Base-by-base conservation (phyloP, 331 rosid genomes). In the Saraca asoca region DNA sequence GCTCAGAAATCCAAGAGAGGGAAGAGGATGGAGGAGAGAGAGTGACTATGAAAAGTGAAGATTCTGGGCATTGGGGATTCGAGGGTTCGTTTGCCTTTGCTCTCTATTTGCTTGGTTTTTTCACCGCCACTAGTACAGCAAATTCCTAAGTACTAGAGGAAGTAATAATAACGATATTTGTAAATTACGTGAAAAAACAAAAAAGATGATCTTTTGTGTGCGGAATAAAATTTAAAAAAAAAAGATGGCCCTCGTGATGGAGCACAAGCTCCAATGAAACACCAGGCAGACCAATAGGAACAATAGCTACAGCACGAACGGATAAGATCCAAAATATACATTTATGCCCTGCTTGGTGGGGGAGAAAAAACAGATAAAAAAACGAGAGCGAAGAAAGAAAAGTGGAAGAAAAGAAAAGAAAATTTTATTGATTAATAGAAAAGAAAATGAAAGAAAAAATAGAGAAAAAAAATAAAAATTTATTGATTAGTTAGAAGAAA, bases 181-280 rank as follows among this genome's bases (percentile, higher is more conserved):
- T 39, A 66, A 49, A 11, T 29, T 18, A 12, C 15, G 9, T 8
- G 31, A 2, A 5, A 5, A 17, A 46, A 14, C 48, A 66, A 9
- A 9, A 57, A 43, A 71, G 49, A 43, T n/a, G n/a, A n/a, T n/a
- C n/a, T n/a, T n/a, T n/a, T n/a, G n/a, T n/a, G 31, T 1, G 31
- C 2, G 31, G 31, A 9, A 29, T 7, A 13, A 35, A 44, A 24
- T n/a, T n/a, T n/a, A 3, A 15, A 15, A 66, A 34, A 52, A 46
- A 50, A 44, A 68, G 55, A 48, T n/a, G n/a, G n/a, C n/a, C n/a
- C 82, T 80, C 82, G 91, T 81, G 88, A 85, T 64, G 48, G n/a
- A 78, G 96, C 89, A 63, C 95, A 77, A 73, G 20, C 76, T 66
- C 83, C 91, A 17, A 89, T 82, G 83, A 68, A 68, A 34, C 66